Base-by-base conservation (phyloP, 805 yeast genomes). In the Yarrowia divulgata region DNA sequence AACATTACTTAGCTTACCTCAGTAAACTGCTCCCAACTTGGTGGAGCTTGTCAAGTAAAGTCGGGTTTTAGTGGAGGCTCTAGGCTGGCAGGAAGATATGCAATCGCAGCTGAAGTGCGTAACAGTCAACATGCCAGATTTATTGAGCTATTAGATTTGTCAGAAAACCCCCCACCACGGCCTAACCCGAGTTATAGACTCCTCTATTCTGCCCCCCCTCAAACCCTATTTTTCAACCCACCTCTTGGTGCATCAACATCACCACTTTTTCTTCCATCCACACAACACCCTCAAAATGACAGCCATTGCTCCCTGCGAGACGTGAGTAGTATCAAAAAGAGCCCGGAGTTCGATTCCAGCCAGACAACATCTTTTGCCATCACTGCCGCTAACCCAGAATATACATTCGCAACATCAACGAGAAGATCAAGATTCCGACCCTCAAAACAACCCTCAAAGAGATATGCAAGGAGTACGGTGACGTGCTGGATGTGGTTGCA, bases 321-420 rank as follows among this genome's bases (percentile, higher is more conserved):
- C 60, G 60, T 54, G 60, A 54, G 60, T 54, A 54, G 8, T 7
- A 7, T 3, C 2, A 18, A 34, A 34, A 9, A 34, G 8, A 3
- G 37, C 37, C 37, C 37, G 2, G 29, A 4, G 29, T 23, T 23
- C 29, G 29, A 23, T 2, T 2, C 29, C 29, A 23, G 29, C 29
- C 29, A 23, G 4, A 2, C 29, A 23, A 2, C 29, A 2, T 2
- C 3, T 23, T 23, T 23, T 34, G 8, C 19, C 12, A n/a, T 12
- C 9, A 1, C 23, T 8, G n/a, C 39, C 9, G 23, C 66, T 60
- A 43, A 60, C 66, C 1, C 66, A 60, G 66, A 1, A 46, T 89
- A n/a, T 91, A 92, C 75, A 76, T 92, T 46, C 83, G 90, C 73
- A 90, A 90, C 73, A 78, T 91, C 71, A 89, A 90, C 74, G 97